These are phyloP conservation scores for Aspergillus sp. DNA, from an alignment of 2,329 filamentous ascomycete genomes.

Conservation along the genomic window DNA sequence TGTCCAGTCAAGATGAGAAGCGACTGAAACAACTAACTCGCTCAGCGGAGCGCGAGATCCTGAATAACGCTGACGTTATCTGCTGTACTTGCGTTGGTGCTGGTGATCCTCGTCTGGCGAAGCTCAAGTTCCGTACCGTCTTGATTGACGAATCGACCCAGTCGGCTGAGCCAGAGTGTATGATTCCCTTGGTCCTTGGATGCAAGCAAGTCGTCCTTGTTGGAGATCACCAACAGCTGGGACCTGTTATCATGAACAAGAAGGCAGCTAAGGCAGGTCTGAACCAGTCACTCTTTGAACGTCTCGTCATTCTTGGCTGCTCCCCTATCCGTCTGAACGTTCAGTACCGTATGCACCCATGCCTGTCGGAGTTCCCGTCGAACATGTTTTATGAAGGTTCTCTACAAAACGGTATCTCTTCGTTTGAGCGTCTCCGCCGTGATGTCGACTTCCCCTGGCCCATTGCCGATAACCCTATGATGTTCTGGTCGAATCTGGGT, in stretches of 20 bases:
- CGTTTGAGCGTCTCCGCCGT: slow-evolving; percentile 80
- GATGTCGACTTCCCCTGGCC: slow-evolving; percentile 99
- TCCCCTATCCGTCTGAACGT: slow-evolving; percentile 91
- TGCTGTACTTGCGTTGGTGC: slow-evolving; percentile 98
- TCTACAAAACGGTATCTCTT: slow-evolving; percentile 92
- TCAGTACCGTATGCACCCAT: slow-evolving; percentile 99
- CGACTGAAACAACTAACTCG: slow-evolving; percentile 96
- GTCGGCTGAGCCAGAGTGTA: slow-evolving; percentile 96
- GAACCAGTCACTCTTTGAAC: slow-evolving; percentile 98
- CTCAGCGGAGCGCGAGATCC: slow-evolving; percentile 89
- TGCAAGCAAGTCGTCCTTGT: slow-evolving; percentile 99
- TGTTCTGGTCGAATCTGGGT: slow-evolving; percentile 99
- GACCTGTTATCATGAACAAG: slow-evolving; percentile 99
- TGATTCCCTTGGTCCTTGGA: slow-evolving; percentile 94
- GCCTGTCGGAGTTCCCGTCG: slow-evolving; percentile 92
- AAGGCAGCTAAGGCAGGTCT: slow-evolving; percentile 96
- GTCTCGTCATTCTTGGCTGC: slow-evolving; percentile 86
- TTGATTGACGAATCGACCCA: slow-evolving; percentile 98
- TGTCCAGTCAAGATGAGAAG: slow-evolving; percentile 96
- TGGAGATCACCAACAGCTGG: slow-evolving; percentile 95
- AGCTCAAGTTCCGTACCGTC: slow-evolving; percentile 98
- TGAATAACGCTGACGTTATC: slow-evolving; percentile 94
- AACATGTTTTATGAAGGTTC: slow-evolving; percentile 99
- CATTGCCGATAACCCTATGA: slow-evolving; percentile 91
- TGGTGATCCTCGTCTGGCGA: slow-evolving; percentile 89